These are phyloP conservation scores for Stromatinia cepivora DNA, from an alignment of 2,329 filamentous ascomycete genomes.

Conservation along the genomic window DNA sequence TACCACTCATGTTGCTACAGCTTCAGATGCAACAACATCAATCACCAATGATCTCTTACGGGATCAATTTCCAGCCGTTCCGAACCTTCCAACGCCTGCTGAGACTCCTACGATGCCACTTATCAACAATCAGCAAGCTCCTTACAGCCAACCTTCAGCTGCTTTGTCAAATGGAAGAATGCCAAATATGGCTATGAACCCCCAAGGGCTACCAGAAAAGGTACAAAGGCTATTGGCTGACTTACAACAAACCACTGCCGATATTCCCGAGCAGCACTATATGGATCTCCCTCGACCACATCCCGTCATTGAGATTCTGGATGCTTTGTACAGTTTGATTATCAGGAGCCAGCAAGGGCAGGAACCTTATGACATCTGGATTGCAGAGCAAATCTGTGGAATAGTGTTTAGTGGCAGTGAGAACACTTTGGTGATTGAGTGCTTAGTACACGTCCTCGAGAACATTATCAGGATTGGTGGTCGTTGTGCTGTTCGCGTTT, in stretches of 20 bases:
- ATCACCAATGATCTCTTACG: slow-evolving; percentile 64
- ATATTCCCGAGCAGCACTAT: slow-evolving; percentile 60
- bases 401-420: slow-evolving; percentile 54
- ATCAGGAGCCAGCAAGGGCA: slow-evolving; percentile 63
- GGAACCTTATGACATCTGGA: slow-evolving; percentile 59
- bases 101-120: slow-evolving; percentile 57
- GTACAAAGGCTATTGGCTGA: slow-evolving; percentile 60
- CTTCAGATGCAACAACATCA: slow-evolving; percentile 61
- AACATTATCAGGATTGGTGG: slow-evolving; percentile 59
- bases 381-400: slow-evolving; percentile 59
- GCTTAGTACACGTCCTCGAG: slow-evolving; percentile 61
- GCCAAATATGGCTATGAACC: slow-evolving; percentile 49
- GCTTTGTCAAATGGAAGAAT: slow-evolving; percentile 54
- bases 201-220: slow-evolving; percentile 53
- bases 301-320: slow-evolving; percentile 60
- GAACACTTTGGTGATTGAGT: slow-evolving; percentile 59
- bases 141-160: slow-evolving; percentile 56
- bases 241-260: slow-evolving; percentile 54
- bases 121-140: slow-evolving; percentile 53
- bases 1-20: slow-evolving; percentile 55
- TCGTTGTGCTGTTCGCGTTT: slow-evolving; percentile 54
- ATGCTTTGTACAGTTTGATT: slow-evolving; percentile 61
- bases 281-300: slow-evolving; percentile 58
- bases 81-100: slow-evolving; percentile 57
- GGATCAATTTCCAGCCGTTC: slow-evolving; percentile 59